Evolutionary conservation across 2,329 filamentous ascomycete species (phyloP), one percentile per base, ranked within the genome.

Genomic region (Pseudogymnoascus sp.): DNA sequence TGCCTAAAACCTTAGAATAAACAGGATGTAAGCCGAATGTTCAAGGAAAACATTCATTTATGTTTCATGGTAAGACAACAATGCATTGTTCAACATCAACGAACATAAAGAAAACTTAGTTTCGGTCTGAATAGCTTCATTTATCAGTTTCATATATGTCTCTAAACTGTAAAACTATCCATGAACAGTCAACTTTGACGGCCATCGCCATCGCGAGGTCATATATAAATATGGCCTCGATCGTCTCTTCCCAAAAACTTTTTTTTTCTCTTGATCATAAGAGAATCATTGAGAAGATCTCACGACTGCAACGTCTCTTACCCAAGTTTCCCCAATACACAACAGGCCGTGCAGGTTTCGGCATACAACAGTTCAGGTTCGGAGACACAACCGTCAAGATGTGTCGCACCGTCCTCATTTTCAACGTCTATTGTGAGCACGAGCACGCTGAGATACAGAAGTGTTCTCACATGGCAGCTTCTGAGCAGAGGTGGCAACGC

Each of bases 171-270:
- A 55, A 4, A 55, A 33, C 11, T 33, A 55, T 55, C 29, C 49
- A 33, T 12, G 16, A 5, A 55, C 29, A 7, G 49, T 33, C 5
- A 33, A 55, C 1, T 33, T 33, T 55, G 19, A 55, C 10, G n/a
- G 29, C 11, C 49, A 33, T 21, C 29, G 11, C 14, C 49, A 55
- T 33, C 2, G 5, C 26, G 31, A 55, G 1, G 11, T 19, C 11
- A 31, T 33, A 55, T 55, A 55, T 55, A 55, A 55, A 55, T 55
- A 55, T 33, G 29, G 29, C 49, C n/a, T 55, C 29, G n/a, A 33
- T 21, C 16, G 5, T 21, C 49, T 10, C 49, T 35, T 19, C 8
- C 2, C 49, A 19, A 33, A 6, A 4, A n/a, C 19, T 19, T 16
- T 33, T 14, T n/a, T 8, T 8, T 4, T 19, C 26, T 29, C 10